phyloP scores from a whole-genome alignment of 179 eudicot species.

The Carnegiea gigantea region DNA sequence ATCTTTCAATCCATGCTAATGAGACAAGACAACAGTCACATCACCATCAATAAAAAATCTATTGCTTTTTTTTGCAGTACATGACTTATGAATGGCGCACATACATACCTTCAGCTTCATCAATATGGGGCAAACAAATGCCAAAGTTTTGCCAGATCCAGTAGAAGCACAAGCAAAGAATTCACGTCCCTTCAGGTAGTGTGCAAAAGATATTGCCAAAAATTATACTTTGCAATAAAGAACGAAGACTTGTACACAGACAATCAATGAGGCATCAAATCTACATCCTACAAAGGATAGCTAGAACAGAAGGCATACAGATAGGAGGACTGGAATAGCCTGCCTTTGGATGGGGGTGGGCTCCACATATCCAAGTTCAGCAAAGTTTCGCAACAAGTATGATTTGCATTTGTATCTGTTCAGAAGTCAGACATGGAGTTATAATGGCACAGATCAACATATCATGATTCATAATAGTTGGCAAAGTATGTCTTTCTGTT shows the following conservation, averaged over 20 bases:
- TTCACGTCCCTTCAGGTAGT: conserved; percentile 70
- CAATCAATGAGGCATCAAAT: conserved; percentile 17
- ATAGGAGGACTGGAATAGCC: conserved; percentile 96
- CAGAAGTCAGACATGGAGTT: conserved; percentile 4
- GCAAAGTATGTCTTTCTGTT: background rate
- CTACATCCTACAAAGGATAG: conserved; percentile 15
- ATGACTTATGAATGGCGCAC: background rate
- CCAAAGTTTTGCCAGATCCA: conserved; percentile 97
- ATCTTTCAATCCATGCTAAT: conserved; percentile 65
- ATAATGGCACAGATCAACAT: background rate
- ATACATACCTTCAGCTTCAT: conserved; percentile 77
- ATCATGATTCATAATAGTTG: background rate
- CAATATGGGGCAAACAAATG: conserved; percentile 90
- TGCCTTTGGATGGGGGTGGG: conserved; percentile 99
- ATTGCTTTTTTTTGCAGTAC: background rate
- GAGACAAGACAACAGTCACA: conserved; percentile 10
- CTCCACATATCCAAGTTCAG: conserved; percentile 78
- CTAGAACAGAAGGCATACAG: conserved; percentile 66
- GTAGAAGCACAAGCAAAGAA: conserved; percentile 99
- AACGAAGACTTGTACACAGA: background rate
- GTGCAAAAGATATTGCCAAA: background rate
- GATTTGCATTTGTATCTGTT: conserved; percentile 70
- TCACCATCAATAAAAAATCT: background rate
- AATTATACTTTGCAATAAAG: background rate
- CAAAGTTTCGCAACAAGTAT: conserved; percentile 73